These are phyloP conservation scores for Berberis vulgaris DNA, from an alignment of 164 flowering plant genomes.

Conservation along the genomic window DNA sequence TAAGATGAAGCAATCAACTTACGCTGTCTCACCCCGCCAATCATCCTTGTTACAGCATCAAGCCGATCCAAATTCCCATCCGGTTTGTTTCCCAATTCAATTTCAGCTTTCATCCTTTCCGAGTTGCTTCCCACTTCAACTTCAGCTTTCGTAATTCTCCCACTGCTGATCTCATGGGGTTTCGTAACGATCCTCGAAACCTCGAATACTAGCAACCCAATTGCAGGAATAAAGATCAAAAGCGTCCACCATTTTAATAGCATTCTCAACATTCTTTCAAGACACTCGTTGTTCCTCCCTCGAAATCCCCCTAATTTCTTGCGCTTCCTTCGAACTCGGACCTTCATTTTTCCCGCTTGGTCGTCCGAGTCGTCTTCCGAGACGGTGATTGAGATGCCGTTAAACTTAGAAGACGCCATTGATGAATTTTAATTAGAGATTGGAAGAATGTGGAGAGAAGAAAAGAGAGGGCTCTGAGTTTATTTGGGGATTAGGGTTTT, in stretches of 20 bases:
- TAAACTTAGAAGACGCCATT: slow-evolving; percentile 18
- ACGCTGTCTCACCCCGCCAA: slow-evolving; percentile 62
- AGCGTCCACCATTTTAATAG: slow-evolving; percentile 50
- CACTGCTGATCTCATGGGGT: slow-evolving; percentile 6
- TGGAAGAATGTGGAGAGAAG: too few relatives aligned
- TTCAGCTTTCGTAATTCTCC: too few relatives aligned
- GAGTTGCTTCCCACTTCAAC: too few relatives aligned
- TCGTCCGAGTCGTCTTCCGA: slow-evolving; percentile 63
- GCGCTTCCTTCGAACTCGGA: slow-evolving; percentile 52
- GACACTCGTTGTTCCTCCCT: slow-evolving; percentile 10
- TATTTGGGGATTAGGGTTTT: too few relatives aligned
- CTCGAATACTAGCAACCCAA: slow-evolving; percentile 43
- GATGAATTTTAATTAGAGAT: too few relatives aligned
- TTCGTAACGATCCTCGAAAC: slow-evolving; percentile 31
- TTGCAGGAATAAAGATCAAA: slow-evolving; percentile 34
- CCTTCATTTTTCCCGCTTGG: slow-evolving; percentile 27
- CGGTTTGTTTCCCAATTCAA: slow-evolving; percentile 10
- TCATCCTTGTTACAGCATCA: slow-evolving; percentile 33
- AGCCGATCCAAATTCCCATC: slow-evolving; percentile 50
- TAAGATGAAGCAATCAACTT: slow-evolving; percentile 12
- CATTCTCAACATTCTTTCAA: slow-evolving; percentile 13
- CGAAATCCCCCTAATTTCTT: slow-evolving; percentile 30
- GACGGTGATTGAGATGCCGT: slow-evolving; percentile 38
- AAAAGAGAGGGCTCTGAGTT: too few relatives aligned
- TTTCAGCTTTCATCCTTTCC: slow-evolving; percentile 4